A percentile compares a stretch with the other conserved stretches of the same genome.
phyloP scores from a whole-genome alignment of 2,329 filamentous ascomycete species.

The Verticillium nubilum region DNA sequence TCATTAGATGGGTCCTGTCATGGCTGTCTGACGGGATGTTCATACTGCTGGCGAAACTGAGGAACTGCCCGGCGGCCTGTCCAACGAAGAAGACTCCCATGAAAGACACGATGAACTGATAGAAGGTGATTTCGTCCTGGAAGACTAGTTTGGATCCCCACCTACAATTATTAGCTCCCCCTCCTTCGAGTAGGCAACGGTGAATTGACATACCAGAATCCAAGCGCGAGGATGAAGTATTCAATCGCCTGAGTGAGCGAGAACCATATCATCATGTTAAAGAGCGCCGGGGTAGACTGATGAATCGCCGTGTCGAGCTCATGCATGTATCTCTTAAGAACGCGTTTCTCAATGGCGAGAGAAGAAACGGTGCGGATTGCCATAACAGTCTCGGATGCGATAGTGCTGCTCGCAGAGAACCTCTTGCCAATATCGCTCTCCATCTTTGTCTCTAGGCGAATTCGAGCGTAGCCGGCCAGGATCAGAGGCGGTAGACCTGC shows the following conservation, averaged over 20 bases:
- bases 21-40: no score
- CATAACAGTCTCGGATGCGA: conserved; percentile 38
- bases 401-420: conserved; percentile 33
- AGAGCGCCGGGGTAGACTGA: conserved; percentile 4
- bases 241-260: conserved; percentile 21
- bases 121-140: conserved; percentile 1
- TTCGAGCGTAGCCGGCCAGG: conserved; percentile 31
- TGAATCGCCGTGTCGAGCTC: conserved; percentile 23
- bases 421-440: conserved; percentile 27
- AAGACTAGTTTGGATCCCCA: not conserved
- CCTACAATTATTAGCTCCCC: not conserved
- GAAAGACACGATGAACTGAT: conserved; percentile 19
- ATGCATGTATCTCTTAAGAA: conserved; percentile 25
- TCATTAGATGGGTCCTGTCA: no score
- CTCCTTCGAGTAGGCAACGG: no score
- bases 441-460: conserved; percentile 33
- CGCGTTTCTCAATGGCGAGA: conserved; percentile 27
- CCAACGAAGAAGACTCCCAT: conserved; percentile 24
- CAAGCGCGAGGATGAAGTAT: conserved; percentile 25
- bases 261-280: conserved; percentile 18
- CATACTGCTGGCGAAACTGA: conserved; percentile 9
- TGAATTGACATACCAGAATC: conserved; percentile 35
- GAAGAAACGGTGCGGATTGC: conserved; percentile 39
- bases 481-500: conserved; percentile 35
- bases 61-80: not conserved